Conservation (phyloP, 139 green algal genomes). For the Haematococcus lacustris region DNA sequence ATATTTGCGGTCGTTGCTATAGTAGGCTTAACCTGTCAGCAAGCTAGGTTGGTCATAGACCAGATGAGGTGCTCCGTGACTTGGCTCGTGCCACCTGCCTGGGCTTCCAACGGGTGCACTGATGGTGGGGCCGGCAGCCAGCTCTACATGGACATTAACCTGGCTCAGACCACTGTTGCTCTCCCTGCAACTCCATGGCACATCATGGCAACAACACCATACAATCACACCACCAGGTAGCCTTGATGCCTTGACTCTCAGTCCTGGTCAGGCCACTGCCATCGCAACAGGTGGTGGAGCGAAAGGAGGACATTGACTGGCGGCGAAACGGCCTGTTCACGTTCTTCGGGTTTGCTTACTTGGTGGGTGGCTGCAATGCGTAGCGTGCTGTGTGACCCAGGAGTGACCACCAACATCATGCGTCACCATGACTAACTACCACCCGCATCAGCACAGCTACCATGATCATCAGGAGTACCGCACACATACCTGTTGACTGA, state of each 20-base stretch:
- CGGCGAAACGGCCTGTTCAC: slow-evolving; percentile 66
- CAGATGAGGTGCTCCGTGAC: too few relatives aligned
- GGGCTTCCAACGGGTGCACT: background rate
- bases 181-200: background rate
- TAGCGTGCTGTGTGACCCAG: background rate
- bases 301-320: slow-evolving; percentile 68
- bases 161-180: background rate
- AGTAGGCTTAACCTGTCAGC: too few relatives aligned
- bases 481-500: too few relatives aligned
- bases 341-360: slow-evolving; percentile 76
- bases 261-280: background rate
- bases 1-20: too few relatives aligned
- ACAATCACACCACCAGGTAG: background rate
- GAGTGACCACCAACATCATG: too few relatives aligned
- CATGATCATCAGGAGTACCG: too few relatives aligned
- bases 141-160: background rate
- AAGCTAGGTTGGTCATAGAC: too few relatives aligned
- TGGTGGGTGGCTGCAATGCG: slow-evolving; percentile 20
- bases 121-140: background rate
- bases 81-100: too few relatives aligned
- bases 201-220: background rate
- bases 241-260: background rate
- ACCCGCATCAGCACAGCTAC: too few relatives aligned
- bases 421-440: too few relatives aligned
- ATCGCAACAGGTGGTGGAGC: slow-evolving; percentile 63